Percentiles rank a stretch among this genome's conserved stretches.
phyloP scores from a whole-genome alignment of 169 alveolate species.

The Cryptosporidium parvum region DNA sequence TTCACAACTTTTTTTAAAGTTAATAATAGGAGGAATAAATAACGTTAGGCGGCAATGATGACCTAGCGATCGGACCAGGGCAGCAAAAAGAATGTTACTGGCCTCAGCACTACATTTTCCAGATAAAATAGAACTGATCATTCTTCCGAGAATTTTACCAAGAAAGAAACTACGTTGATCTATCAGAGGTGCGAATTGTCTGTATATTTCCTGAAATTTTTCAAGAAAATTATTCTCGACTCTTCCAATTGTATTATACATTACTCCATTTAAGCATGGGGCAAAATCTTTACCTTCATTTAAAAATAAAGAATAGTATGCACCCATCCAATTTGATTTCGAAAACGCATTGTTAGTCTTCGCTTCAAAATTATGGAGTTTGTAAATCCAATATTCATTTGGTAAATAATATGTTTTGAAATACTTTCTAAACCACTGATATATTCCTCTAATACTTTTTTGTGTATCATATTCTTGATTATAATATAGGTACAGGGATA shows the following conservation, averaged over 20 bases:
- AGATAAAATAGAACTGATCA: neutral
- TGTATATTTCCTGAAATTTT: constrained; percentile 35
- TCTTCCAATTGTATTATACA: neutral
- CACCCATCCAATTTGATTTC: neutral
- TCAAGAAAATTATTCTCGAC: neutral
- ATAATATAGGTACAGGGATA: constrained; percentile 40
- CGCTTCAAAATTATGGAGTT: neutral
- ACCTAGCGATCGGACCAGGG: constrained; percentile 44
- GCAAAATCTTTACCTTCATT: neutral
- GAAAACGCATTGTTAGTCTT: neutral
- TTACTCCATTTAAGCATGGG: too few relatives aligned
- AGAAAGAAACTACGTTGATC: constrained; percentile 19
- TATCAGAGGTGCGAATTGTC: neutral
- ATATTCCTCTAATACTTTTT: neutral
- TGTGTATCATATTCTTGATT: neutral
- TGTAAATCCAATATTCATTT: constrained; percentile 53
- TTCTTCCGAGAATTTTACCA: constrained; percentile 28
- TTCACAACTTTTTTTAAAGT: constrained; percentile 17
- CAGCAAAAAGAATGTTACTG: constrained; percentile 52
- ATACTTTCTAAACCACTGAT: constrained; percentile 61
- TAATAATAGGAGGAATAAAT: constrained; percentile 49
- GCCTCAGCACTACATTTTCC: constrained; percentile 64
- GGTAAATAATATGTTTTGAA: constrained; percentile 59
- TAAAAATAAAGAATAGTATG: constrained; percentile 9
- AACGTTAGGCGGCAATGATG: constrained; percentile 26